phyloP scores from a whole-genome alignment of 75 land plant species.

The Cunninghamia lanceolata region DNA sequence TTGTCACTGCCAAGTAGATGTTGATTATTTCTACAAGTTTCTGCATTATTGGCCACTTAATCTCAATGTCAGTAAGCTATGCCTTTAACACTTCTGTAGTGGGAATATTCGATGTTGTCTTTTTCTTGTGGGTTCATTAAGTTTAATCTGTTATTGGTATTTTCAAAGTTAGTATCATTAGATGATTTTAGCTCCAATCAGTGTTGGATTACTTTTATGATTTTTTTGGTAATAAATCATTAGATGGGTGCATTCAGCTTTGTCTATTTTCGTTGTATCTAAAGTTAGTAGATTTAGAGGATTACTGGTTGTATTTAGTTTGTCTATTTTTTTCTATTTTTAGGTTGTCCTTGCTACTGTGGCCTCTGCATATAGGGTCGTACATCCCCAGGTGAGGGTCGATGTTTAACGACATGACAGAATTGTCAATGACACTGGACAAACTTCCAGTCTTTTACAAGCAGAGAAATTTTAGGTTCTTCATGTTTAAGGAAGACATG shows the following conservation, averaged over 20 bases:
- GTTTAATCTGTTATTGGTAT: not conserved
- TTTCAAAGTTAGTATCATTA: too few species aligned
- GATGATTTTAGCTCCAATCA: not conserved
- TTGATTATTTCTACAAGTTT: slow-evolving; percentile 74
- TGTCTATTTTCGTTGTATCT: not conserved
- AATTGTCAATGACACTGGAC: too few species aligned
- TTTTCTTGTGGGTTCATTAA: not conserved
- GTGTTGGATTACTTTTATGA: too few species aligned
- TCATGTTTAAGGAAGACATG: slow-evolving; percentile 65
- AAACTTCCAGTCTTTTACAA: too few species aligned
- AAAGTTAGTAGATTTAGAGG: too few species aligned
- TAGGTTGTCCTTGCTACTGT: too few species aligned
- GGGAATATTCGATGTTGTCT: not conserved
- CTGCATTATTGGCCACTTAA: slow-evolving; percentile 72
- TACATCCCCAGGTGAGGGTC: too few species aligned
- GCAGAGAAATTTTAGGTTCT: too few species aligned
- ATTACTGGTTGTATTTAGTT: too few species aligned
- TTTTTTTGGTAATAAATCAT: not conserved
- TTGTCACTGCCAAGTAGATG: slow-evolving; percentile 61
- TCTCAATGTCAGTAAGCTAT: slow-evolving; percentile 67
- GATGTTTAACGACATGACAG: too few species aligned
- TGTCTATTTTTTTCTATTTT: too few species aligned
- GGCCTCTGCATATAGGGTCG: too few species aligned
- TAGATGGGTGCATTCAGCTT: not conserved
- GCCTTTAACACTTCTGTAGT: not conserved